Percentiles rank a stretch among this genome's conserved stretches.
Evolutionary conservation across 495 filamentous ascomycete genomes (phyloP).

Genomic region (Neurospora sp.): DNA sequence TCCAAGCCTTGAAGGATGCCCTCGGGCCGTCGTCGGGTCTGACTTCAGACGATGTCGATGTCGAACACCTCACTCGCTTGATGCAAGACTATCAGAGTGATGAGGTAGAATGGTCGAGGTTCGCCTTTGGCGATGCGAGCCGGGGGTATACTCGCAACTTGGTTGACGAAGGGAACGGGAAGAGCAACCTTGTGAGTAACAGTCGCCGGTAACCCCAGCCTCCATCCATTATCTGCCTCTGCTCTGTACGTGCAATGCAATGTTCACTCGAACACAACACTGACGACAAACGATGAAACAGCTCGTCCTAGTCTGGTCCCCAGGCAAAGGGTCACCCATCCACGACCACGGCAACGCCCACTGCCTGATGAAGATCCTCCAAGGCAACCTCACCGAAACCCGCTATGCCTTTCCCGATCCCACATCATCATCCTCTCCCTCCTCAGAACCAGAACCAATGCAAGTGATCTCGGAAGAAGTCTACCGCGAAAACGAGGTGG

Average conservation of each 20-base stretch:
- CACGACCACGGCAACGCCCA: conserved; percentile 85
- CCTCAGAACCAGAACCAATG: conserved; percentile 35
- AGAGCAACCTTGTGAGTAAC: conserved; percentile 67
- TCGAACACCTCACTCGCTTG: conserved; percentile 50
- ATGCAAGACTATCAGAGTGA: conserved; percentile 65
- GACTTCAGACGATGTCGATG: conserved; percentile 68
- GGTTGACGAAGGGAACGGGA: conserved; percentile 84
- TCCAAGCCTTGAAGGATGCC: conserved; percentile 56
- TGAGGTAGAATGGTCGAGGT: conserved; percentile 58
- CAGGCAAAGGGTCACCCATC: conserved; percentile 72
- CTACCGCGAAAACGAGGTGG: conserved; percentile 40
- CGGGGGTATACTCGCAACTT: conserved; percentile 77
- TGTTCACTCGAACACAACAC: background rate
- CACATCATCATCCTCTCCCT: conserved; percentile 31
- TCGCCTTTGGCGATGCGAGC: conserved; percentile 54
- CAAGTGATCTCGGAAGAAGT: conserved; percentile 41
- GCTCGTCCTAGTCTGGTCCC: conserved; percentile 88
- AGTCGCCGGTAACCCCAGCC: background rate
- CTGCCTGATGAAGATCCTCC: conserved; percentile 62
- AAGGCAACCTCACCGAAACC: conserved; percentile 68
- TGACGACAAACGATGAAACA: conserved; percentile 21
- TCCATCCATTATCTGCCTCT: background rate
- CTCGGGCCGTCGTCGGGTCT: conserved; percentile 73
- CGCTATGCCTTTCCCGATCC: conserved; percentile 68
- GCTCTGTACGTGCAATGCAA: background rate